Evolutionary conservation across 2,329 filamentous ascomycete genomes (phyloP), one percentile per base, ranked within the genome.

Genomic region (Tolypocladium nubicola): DNA sequence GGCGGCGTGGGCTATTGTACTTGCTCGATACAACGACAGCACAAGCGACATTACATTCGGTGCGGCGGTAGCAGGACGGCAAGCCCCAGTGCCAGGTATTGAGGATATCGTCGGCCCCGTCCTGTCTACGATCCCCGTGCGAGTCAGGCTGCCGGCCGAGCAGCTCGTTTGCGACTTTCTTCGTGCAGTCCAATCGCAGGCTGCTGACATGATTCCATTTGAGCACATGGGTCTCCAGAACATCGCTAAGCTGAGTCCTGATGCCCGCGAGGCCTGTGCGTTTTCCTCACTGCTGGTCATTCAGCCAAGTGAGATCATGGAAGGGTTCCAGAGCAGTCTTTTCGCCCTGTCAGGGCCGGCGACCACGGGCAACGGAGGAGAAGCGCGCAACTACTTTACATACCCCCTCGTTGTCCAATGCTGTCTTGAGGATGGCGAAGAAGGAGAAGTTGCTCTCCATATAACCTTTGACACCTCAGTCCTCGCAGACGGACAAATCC

Each of bases 181-280:
- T 21, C 50, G 62, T 13, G 54, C 50, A 14, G 55, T 67, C 5
- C 65, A 68, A 59, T 56, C 59, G n/a, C 58, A 56, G 47, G 54
- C 61, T 9, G 38, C 57, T 35, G 63, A 68, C 52, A 61, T 61
- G 60, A 61, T 61, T 5, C 57, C 59, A 2, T 59, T 55, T 43
- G 68, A 64, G 53, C 59, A 68, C 16, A 57, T 64, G 21, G 64
- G 65, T 35, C 56, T 70, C 6, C 61, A 65, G 14, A 62, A 67
- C 53, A 59, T 45, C 78, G 49, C 33, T 26, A 58, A 54, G 43
- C 23, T 60, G 5, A 58, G 58, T 43, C 7, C 30, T 30, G 56
- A 56, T 11, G 56, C 56, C 30, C 52, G 39, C 19, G 47, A 56
- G 14, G 58, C 56, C 4, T 58, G 58, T 40, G 37, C 50, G 14